A percentile compares a stretch with the other conserved stretches of the same genome.
These are phyloP conservation scores for Apiospora aurea DNA, from an alignment of 2,329 filamentous ascomycete genomes.

Conservation along the genomic window DNA sequence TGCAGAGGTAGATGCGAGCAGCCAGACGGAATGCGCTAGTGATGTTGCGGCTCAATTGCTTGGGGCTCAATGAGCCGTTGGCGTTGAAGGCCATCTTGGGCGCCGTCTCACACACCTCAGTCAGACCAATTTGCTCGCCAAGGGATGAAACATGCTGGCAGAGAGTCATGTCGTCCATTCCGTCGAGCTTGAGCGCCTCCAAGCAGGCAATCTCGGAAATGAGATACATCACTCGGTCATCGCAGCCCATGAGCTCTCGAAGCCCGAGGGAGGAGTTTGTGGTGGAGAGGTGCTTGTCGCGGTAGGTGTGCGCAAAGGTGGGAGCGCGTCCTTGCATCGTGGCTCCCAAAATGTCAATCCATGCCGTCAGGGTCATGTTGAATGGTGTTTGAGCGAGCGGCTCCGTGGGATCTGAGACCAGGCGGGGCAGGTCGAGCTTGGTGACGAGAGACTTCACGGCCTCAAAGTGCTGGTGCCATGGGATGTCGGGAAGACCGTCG, in stretches of 20 bases:
- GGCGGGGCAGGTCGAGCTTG: slow-evolving; percentile 79
- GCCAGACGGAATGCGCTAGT: slow-evolving; percentile 90
- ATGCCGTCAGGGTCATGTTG: slow-evolving; percentile 92
- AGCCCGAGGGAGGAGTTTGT: slow-evolving; percentile 72
- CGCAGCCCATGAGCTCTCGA: slow-evolving; percentile 94
- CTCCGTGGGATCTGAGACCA: slow-evolving; percentile 68
- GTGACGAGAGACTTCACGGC: slow-evolving; percentile 85
- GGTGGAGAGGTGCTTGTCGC: slow-evolving; percentile 84
- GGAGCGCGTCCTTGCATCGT: slow-evolving; percentile 90
- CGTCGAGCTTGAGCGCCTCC: slow-evolving; percentile 83
- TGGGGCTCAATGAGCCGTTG: slow-evolving; percentile 79
- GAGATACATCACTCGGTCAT: slow-evolving; percentile 96
- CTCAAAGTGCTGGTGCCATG: slow-evolving; percentile 97
- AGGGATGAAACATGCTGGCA: slow-evolving; percentile 91
- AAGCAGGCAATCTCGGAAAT: slow-evolving; percentile 98
- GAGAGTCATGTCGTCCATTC: slow-evolving; percentile 84
- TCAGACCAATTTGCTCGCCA: slow-evolving; percentile 83
- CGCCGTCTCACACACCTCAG: slow-evolving; percentile 69
- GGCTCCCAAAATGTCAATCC: slow-evolving; percentile 96
- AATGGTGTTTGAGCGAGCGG: slow-evolving; percentile 76
- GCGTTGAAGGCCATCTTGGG: slow-evolving; percentile 69
- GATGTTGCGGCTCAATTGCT: slow-evolving; percentile 87
- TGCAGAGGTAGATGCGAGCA: slow-evolving; percentile 96
- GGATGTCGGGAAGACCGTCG: slow-evolving; percentile 86
- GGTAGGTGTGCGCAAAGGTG: slow-evolving; percentile 91